Conservation (phyloP, 1,284 basidiomycete species). For the Marasmius fiardii region DNA sequence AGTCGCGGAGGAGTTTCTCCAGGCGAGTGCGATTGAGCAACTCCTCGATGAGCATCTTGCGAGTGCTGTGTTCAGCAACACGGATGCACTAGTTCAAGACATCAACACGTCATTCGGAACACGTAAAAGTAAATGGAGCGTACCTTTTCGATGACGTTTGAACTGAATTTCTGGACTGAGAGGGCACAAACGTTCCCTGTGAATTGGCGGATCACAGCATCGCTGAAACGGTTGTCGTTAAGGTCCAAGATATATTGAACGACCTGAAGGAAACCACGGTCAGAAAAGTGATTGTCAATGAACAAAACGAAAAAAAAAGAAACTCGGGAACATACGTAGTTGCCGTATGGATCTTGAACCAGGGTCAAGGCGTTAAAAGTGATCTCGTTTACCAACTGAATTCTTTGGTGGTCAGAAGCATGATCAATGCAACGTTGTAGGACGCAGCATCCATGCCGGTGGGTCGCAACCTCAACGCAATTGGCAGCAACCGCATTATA, state of each 20-base stretch:
- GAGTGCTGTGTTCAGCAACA: conserved; percentile 91
- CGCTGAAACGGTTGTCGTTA: conserved; percentile 97
- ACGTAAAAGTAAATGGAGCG: conserved; percentile 13
- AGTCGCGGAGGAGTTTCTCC: conserved; percentile 94
- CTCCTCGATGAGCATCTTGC: conserved; percentile 95
- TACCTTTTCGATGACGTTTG: conserved; percentile 92
- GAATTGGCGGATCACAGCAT: conserved; percentile 97
- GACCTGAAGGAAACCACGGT: conserved; percentile 43
- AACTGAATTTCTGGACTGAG: conserved; percentile 98
- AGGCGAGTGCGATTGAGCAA: conserved; percentile 91
- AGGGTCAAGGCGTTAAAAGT: conserved; percentile 97
- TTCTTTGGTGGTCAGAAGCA: conserved; percentile 91
- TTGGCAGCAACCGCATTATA: conserved; percentile 99
- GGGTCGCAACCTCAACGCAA: conserved; percentile 98
- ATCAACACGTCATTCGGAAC: not conserved
- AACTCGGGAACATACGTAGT: conserved; percentile 66
- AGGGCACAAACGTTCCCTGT: conserved; percentile 96
- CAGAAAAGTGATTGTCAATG: not conserved
- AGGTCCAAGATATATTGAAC: conserved; percentile 98
- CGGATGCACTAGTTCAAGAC: conserved; percentile 80
- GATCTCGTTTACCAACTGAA: conserved; percentile 98
- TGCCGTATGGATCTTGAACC: conserved; percentile 98
- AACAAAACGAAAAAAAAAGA: conserved; percentile 1
- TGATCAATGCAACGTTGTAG: conserved; percentile 99
- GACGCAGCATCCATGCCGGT: conserved; percentile 99